Base-by-base conservation (phyloP, 306 rosid species). In the Gastrolobium bilobum region DNA sequence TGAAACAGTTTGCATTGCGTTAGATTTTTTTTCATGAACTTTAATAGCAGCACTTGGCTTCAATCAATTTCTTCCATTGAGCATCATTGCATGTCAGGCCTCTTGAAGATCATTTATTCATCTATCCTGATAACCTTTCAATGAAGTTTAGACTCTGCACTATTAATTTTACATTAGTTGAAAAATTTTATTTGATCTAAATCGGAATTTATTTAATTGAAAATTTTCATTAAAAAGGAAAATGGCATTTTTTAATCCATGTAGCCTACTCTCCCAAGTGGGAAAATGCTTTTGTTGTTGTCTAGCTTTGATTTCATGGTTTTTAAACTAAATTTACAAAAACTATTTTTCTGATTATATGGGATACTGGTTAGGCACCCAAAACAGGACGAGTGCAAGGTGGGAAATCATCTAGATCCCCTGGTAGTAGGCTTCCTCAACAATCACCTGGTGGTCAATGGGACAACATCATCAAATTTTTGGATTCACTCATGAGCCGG, bases 381-480 rank as follows among this genome's bases (percentile, higher is more conserved):
- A 93, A 93, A 88, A 69, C 89, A 52, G 87, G 89, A 35, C 86
- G 98, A 58, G 84, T 63, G 38, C 96, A 84, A 80, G 90, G 88
- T 80, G 97, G 94, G 68, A 93, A 91, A 83, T 89, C 87, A 58
- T 81, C 93, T 37, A 87, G 87, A 78, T 93, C 97, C 11, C 92
- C 97, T 61, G 82, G 92, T 70, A 88, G 76, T 70, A 88, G 73
- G 10, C 76, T 78, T 83, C 85, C 93, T 82, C 97, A 86, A 77
- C 97, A 81, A 68, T 70, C 87, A 62, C 76, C 90, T 30, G 88
- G 81, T 66, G 91, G 92, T 69, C 98, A 87, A 79, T 93, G 98
- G 98, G 98, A 93, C 86, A 89, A 89, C 77, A 93, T 93, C 63
- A 75, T 91, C 81, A 93, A 85, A 77, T 93, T 91, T 80, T 78